Percentiles rank a stretch among this genome's conserved stretches.
Conservation (phyloP, 495 filamentous ascomycete species). For the Daldinia bambusicola region DNA sequence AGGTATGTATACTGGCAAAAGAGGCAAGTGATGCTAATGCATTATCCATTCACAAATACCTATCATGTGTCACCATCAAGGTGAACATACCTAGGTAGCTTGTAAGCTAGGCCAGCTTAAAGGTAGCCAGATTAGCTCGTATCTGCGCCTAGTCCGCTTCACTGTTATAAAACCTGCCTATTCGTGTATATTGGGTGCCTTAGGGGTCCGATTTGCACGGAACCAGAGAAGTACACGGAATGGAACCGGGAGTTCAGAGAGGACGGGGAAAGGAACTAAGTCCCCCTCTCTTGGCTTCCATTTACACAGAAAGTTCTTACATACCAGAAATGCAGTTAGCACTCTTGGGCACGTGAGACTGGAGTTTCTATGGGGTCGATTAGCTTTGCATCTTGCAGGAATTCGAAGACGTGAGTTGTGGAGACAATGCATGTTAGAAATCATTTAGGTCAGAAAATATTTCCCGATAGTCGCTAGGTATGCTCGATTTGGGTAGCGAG, state of each 20-base stretch:
- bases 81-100: neutral
- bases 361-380: slow-evolving; percentile 12
- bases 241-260: neutral
- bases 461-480: neutral
- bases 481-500: neutral
- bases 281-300: neutral
- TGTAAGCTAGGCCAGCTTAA: neutral
- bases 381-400: slow-evolving; percentile 13
- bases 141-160: neutral
- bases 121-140: neutral
- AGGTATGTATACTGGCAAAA: neutral
- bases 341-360: slow-evolving; percentile 6
- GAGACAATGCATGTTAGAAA: slow-evolving; percentile 1
- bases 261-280: neutral
- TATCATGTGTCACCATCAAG: neutral
- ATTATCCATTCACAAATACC: neutral
- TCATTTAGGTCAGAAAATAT: slow-evolving; percentile 5
- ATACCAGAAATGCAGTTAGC: neutral
- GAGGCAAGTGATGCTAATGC: neutral
- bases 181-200: neutral
- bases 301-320: slow-evolving; percentile 3
- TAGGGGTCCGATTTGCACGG: neutral
- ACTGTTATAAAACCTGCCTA: neutral
- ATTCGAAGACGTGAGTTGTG: neutral
- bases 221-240: neutral